Evolutionary conservation across 306 rosid genomes (phyloP), one percentile per base, ranked within the genome.

Genomic region (Dalbergia cultrata): DNA sequence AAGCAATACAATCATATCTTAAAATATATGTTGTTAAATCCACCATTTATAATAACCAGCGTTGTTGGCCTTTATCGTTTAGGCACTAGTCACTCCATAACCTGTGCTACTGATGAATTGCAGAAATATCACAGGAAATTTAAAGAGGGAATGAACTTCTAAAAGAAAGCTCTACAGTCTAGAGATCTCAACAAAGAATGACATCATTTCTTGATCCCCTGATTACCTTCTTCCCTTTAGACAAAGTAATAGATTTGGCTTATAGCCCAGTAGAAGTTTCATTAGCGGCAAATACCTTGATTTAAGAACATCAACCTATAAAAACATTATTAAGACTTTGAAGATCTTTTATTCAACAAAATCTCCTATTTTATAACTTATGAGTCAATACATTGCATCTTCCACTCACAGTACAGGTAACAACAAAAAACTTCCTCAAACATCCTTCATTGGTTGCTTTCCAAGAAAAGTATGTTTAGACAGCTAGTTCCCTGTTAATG

Each of bases 1-100:
- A 59, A 70, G 81, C 59, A 80, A n/a, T 47, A 44, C 21, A 14
- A 41, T 60, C 56, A 62, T 31, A 65, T 78, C 41, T 60, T 37
- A 62, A 71, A 75, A 47, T 77, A 49, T 58, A 5, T 37, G 47
- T 49, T 57, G 63, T 35, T 33, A 37, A 56, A 18, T 60, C 56
- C 34, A 19, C 41, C 57, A 57, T 34, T 81, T 57, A 53, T 33
- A 64, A 33, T 37, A 11, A 53, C 41, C 45, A 33, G 9, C 12
- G 19, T 34, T 43, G 67, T 57, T 41, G 21, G 62, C 45, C 59
- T 33, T 67, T 22, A 18, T 5, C 14, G 33, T 58, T 47, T 59
- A 37, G 61, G 34, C 4, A 19, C 49, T 37, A 37, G 52, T 19
- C 44, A 82, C 69, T 53, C 69, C 43, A 31, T 37, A 12, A 52